Base-by-base conservation (phyloP, 2,329 filamentous ascomycete species). In the Stachybotrys chartarum region DNA sequence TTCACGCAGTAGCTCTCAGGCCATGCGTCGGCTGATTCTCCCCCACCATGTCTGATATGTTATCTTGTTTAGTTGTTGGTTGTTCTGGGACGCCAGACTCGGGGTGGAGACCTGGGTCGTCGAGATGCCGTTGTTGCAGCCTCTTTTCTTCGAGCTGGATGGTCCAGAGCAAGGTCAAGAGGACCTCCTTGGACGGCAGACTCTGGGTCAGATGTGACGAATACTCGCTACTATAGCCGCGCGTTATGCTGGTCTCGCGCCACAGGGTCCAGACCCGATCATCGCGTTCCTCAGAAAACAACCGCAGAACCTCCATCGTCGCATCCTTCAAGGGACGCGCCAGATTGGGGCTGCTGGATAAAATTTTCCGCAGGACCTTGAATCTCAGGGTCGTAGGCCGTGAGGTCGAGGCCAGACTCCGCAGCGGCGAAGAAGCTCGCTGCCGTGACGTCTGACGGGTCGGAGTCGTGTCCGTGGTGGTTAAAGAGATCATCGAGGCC, bases 241-340 rank as follows among this genome's bases (percentile, higher is more conserved):
- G 70, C 72, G 69, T 67, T 59, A 58, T 69, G 63, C 64, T 53
- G 58, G 65, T 60, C 65, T 66, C 70, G 65, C 60, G 58, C 62
- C 57, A 56, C 63, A 60, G 62, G 63, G 65, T 69, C 63, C 66
- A 73, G 72, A 75, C 75, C 71, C 68, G 74, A 65, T 74, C 70
- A 63, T 78, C 73, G 65, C 69, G 65, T 75, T 77, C 73, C 72
- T 84, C 75, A 84, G 81, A 83, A 71, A 80, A 81, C 78, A 82
- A 86, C 84, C 84, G 84, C 84, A 87, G 82, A 77, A 80, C 82
- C 79, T 71, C 81, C 82, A 85, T 79, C 82, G 84, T 87, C 84
- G 84, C 84, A 86, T 87, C 83, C 83, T 73, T 75, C 66, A 86
- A 76, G 68, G 84, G 84, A 87, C 84, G 84, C 84, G 84, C 84